Evolutionary conservation across 805 yeast species (phyloP).

Genomic region (Myxozyma melibiosi): DNA sequence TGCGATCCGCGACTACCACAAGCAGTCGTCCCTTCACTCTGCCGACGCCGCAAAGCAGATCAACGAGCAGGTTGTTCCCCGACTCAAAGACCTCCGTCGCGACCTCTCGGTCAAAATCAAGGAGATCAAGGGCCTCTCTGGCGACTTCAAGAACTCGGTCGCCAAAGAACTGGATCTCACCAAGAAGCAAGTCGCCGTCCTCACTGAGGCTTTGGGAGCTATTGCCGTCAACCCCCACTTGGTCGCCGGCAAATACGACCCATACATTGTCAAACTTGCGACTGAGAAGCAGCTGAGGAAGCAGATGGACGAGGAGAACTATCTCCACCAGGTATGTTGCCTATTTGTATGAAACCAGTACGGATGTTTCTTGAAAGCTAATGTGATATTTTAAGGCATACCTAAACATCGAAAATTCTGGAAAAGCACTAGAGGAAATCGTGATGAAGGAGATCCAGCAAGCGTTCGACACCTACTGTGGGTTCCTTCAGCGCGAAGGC

Average conservation of each 20-base stretch:
- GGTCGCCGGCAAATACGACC: conserved; percentile 66
- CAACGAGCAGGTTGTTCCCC: conserved; percentile 61
- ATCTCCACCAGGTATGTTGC: conserved; percentile 56
- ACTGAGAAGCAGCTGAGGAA: conserved; percentile 76
- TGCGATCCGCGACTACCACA: conserved; percentile 50
- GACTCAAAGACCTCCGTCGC: conserved; percentile 56
- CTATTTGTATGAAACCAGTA: not conserved
- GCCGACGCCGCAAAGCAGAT: conserved; percentile 62
- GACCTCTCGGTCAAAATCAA: conserved; percentile 83
- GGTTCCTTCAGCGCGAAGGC: conserved; percentile 46
- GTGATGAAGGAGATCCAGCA: conserved; percentile 85
- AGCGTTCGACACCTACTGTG: conserved; percentile 62
- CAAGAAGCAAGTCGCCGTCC: conserved; percentile 24
- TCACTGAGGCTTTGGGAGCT: conserved; percentile 58
- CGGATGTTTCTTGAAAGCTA: not conserved
- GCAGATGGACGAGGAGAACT: conserved; percentile 82
- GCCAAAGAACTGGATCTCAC: conserved; percentile 57
- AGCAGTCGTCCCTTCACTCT: conserved; percentile 60
- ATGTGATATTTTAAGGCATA: conserved; percentile 56
- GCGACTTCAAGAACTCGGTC: conserved; percentile 81
- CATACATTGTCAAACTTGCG: conserved; percentile 69
- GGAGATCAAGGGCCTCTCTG: conserved; percentile 78
- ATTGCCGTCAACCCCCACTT: conserved; percentile 47
- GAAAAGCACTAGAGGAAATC: conserved; percentile 83
- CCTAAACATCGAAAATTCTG: conserved; percentile 81